phyloP scores from a whole-genome alignment of 257 asterid genomes.

The Nicotiana paniculata region DNA sequence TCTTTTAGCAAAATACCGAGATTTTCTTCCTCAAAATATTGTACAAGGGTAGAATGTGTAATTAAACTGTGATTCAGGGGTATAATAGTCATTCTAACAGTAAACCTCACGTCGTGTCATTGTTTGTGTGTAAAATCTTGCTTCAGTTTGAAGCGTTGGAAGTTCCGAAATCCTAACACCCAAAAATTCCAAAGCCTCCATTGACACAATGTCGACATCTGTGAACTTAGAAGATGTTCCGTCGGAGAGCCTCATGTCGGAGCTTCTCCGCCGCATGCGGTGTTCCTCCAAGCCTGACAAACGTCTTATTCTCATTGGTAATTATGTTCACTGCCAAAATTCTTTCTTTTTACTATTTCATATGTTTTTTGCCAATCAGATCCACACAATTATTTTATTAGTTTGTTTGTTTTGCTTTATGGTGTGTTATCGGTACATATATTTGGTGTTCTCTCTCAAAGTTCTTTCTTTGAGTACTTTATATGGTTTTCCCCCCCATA shows the following conservation, averaged over 20 bases:
- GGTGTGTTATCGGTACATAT: neutral
- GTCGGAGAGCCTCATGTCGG: constrained; percentile 69
- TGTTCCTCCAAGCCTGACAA: constrained; percentile 77
- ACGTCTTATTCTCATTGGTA: constrained; percentile 87
- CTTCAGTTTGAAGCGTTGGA: neutral
- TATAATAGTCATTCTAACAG: neutral
- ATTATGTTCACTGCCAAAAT: neutral
- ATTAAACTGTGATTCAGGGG: neutral
- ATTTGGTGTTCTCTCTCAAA: neutral
- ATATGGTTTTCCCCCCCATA: neutral
- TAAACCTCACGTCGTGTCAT: neutral
- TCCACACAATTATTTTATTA: neutral
- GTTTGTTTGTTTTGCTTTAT: neutral
- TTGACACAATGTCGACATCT: neutral
- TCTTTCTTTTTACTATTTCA: neutral
- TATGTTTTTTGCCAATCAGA: neutral
- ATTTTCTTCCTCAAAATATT: too few species aligned
- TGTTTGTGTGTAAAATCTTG: neutral
- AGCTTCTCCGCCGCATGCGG: constrained; percentile 80
- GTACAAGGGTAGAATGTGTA: neutral
- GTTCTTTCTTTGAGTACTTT: neutral
- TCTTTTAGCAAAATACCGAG: neutral
- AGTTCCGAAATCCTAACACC: neutral
- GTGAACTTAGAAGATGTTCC: constrained; percentile 57
- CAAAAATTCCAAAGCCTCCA: neutral